These are phyloP conservation scores for Hypoxylon crocopeplum DNA, from an alignment of 495 filamentous ascomycete species.

Conservation along the genomic window DNA sequence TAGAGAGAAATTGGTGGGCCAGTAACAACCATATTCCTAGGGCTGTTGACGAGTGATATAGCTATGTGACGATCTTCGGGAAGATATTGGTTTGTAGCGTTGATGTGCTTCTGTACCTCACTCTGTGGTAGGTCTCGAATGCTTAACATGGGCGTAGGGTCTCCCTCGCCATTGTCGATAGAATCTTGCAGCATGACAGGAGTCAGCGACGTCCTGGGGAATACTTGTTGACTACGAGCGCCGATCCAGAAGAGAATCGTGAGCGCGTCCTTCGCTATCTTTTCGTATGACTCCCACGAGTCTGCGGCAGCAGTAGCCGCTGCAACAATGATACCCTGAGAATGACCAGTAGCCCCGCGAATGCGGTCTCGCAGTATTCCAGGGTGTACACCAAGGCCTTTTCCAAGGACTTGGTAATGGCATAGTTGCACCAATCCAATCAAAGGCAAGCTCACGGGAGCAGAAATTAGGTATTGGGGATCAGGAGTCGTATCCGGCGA, in stretches of 20 bases:
- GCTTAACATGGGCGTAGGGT: slow-evolving; percentile 95
- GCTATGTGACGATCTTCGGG: slow-evolving; percentile 90
- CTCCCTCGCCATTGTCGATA: slow-evolving; percentile 89
- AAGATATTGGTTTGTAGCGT: slow-evolving; percentile 94
- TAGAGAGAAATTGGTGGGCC: slow-evolving; percentile 95
- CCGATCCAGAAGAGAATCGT: slow-evolving; percentile 99
- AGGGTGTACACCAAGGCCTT: slow-evolving; percentile 83
- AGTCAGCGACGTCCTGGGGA: slow-evolving; percentile 91
- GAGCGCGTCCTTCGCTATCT: slow-evolving; percentile 76
- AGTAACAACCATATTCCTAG: slow-evolving; percentile 94
- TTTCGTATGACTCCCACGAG: slow-evolving; percentile 87
- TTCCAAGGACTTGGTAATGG: slow-evolving; percentile 92
- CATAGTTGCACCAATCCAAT: slow-evolving; percentile 95
- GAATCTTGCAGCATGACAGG: slow-evolving; percentile 93
- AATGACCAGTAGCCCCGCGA: slow-evolving; percentile 92
- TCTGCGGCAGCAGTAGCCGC: slow-evolving; percentile 88
- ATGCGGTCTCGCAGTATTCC: slow-evolving; percentile 83
- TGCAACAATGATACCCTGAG: slow-evolving; percentile 92
- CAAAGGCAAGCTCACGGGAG: slow-evolving; percentile 94
- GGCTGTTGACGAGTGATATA: slow-evolving; percentile 95
- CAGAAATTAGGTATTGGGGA: slow-evolving; percentile 93
- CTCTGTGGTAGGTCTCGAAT: slow-evolving; percentile 87
- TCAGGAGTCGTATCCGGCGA: slow-evolving; percentile 88
- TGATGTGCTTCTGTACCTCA: slow-evolving; percentile 91
- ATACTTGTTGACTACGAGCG: slow-evolving; percentile 96